phyloP scores from a whole-genome alignment of 1,284 basidiomycete genomes.

The Blastosporella zonata region DNA sequence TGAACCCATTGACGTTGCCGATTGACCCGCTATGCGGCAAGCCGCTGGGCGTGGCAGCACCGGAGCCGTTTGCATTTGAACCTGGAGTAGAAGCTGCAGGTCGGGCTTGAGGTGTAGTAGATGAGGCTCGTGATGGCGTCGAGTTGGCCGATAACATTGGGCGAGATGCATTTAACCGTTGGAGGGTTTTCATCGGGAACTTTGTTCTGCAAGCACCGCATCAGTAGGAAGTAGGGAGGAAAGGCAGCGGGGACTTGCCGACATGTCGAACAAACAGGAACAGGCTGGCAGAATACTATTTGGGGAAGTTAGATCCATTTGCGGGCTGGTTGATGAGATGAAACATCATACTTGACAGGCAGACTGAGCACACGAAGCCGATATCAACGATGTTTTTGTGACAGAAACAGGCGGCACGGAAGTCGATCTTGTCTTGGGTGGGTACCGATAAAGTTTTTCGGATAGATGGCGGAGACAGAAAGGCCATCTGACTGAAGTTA shows the following conservation, averaged over 20 bases:
- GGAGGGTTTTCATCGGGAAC: conserved; percentile 87
- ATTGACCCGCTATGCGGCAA: conserved; percentile 14
- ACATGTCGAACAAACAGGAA: conserved; percentile 93
- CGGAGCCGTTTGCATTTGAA: conserved; percentile 11
- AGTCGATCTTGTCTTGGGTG: conserved; percentile 93
- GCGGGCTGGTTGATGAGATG: background rate
- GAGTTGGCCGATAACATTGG: conserved; percentile 24
- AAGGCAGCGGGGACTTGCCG: conserved; percentile 48
- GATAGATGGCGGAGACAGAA: conserved; percentile 81
- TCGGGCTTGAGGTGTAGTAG: conserved; percentile 22
- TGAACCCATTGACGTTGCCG: conserved; percentile 14
- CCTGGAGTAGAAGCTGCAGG: conserved; percentile 5
- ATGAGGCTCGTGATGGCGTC: conserved; percentile 16
- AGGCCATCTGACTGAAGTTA: conserved; percentile 68
- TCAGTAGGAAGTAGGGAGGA: conserved; percentile 8
- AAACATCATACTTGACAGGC: conserved; percentile 77
- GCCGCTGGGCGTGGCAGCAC: conserved; percentile 2
- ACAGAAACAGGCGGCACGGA: conserved; percentile 98
- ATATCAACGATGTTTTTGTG: conserved; percentile 96
- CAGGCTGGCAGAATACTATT: conserved; percentile 86
- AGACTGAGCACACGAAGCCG: conserved; percentile 97
- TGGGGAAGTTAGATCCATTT: conserved; percentile 10
- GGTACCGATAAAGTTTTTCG: conserved; percentile 81
- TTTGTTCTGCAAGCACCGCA: conserved; percentile 65
- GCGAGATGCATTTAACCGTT: conserved; percentile 67